These are phyloP conservation scores for Globisporangium solare DNA, from an alignment of 352 stramenopile genomes.

Conservation along the genomic window DNA sequence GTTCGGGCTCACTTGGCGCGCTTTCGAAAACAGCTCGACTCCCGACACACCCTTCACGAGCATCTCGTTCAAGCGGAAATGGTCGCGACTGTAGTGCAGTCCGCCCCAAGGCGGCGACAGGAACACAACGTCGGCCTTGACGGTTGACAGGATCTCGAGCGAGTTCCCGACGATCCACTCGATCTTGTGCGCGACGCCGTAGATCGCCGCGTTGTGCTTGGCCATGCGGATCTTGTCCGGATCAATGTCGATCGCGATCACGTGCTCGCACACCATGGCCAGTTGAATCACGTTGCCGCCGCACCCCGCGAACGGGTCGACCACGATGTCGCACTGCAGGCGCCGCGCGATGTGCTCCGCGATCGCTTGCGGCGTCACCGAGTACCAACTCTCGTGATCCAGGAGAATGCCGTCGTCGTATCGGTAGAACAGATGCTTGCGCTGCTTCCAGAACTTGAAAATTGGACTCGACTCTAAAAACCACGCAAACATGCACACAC, in stretches of 20 bases:
- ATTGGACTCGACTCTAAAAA: conserved; percentile 35
- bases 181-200: conserved; percentile 87
- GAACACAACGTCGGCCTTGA: conserved; percentile 87
- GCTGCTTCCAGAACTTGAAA: conserved; percentile 90
- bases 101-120: conserved; percentile 90
- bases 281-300: conserved; percentile 94
- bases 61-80: conserved; percentile 65
- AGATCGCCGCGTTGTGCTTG: conserved; percentile 88
- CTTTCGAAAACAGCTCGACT: conserved; percentile 56
- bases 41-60: conserved; percentile 53
- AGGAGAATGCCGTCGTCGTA: conserved; percentile 90
- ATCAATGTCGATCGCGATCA: conserved; percentile 93
- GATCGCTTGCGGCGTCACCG: conserved; percentile 89
- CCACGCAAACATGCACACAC: conserved; percentile 1
- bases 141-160: conserved; percentile 62
- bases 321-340: conserved; percentile 72
- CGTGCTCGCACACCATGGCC: conserved; percentile 79
- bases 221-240: conserved; percentile 86
- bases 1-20: conserved; percentile 55
- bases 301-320: conserved; percentile 91
- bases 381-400: conserved; percentile 94
- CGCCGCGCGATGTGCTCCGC: conserved; percentile 83
- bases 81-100: conserved; percentile 61
- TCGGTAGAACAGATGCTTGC: conserved; percentile 83
- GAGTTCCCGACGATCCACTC: conserved; percentile 91